Conservation (phyloP, 2,329 filamentous ascomycete genomes). For the Graphilbum fragrans region DNA sequence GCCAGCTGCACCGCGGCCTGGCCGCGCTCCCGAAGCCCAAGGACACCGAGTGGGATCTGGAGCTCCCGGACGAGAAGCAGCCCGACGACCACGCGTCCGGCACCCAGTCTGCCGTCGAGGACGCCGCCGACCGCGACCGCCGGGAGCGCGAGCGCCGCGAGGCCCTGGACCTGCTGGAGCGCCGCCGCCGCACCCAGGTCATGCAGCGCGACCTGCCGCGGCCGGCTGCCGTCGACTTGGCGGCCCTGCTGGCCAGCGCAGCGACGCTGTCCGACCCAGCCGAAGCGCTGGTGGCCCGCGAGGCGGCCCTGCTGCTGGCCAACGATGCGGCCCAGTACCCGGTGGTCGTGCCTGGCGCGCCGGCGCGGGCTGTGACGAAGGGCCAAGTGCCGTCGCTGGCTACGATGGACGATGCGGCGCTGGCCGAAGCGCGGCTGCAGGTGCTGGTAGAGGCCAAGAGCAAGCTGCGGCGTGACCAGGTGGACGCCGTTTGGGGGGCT, state of each 20-base stretch:
- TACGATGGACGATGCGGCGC: conserved; percentile 54
- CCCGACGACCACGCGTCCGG: conserved; percentile 36
- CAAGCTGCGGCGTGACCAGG: conserved; percentile 33
- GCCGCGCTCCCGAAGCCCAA: conserved; percentile 82
- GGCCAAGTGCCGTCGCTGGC: conserved; percentile 38
- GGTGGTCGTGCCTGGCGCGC: conserved; percentile 45
- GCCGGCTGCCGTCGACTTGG: conserved; percentile 59
- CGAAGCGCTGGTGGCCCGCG: conserved; percentile 59
- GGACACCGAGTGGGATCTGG: conserved; percentile 87
- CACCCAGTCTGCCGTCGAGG: conserved; percentile 42
- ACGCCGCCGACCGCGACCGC: conserved; percentile 62
- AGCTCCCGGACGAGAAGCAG: conserved; percentile 71
- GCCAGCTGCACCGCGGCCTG: conserved; percentile 60
- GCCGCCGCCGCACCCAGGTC: conserved; percentile 78
- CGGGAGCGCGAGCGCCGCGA: conserved; percentile 63
- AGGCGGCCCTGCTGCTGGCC: conserved; percentile 69
- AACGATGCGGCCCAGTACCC: conserved; percentile 70
- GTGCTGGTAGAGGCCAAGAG: conserved; percentile 58
- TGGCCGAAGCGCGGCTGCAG: conserved; percentile 65
- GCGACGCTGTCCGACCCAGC: conserved; percentile 48
- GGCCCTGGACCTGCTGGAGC: conserved; percentile 57
- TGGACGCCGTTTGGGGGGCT: conserved; percentile 39
- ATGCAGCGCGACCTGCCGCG: conserved; percentile 75
- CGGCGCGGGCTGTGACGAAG: conserved; percentile 52
- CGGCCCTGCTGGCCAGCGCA: conserved; percentile 52